Evolutionary conservation across 2,329 filamentous ascomycete species (phyloP), one percentile per base, ranked within the genome.

Genomic region (Alternaria ventricosa): DNA sequence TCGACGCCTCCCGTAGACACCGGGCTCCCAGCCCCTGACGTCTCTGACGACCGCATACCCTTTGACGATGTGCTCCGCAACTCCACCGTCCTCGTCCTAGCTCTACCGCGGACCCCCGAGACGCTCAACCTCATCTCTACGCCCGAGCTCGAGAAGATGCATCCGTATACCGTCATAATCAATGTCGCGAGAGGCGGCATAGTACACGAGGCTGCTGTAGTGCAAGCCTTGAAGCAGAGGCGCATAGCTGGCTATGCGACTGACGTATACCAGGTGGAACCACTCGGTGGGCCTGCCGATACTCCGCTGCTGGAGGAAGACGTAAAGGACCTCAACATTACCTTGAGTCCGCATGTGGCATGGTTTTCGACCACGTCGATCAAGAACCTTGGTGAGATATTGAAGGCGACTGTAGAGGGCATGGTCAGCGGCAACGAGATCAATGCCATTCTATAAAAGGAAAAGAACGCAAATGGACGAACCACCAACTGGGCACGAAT

Each of bases 291-390:
- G 0, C 64, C 71, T 50, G 77, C 81, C 13, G 82, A 81, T 22
- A 82, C 79, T 6, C 80, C 82, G 0, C 72, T 87, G 49, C 68
- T 86, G 23, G 70, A 76, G 7, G 76, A 82, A n/a, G 82, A 84
- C 18, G 77, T 77, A 3, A 76, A 80, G 55, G 78, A 81, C 20
- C 79, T 86, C 12, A 86, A 87, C 63, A 72, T 88, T 63, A 81
- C 85, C 0, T 67, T 86, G 44, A 85, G 80, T 51, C 85, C 85
- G 18, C 86, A 88, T 75, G 64, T 87, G 43, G 86, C 86, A 1
- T 88, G 86, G 86, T 83, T 82, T 66, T 82, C 84, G 1, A 78
- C 81, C 50, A 81, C 76, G 66, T 87, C 84, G 5, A 77, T 84
- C 61, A 75, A 80, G 47, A 86, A 83, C 43, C 80, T 86, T 45